Evolutionary conservation across 257 asterid genomes (phyloP), one percentile per base, ranked within the genome.

Genomic region (Nicotiana undulata): DNA sequence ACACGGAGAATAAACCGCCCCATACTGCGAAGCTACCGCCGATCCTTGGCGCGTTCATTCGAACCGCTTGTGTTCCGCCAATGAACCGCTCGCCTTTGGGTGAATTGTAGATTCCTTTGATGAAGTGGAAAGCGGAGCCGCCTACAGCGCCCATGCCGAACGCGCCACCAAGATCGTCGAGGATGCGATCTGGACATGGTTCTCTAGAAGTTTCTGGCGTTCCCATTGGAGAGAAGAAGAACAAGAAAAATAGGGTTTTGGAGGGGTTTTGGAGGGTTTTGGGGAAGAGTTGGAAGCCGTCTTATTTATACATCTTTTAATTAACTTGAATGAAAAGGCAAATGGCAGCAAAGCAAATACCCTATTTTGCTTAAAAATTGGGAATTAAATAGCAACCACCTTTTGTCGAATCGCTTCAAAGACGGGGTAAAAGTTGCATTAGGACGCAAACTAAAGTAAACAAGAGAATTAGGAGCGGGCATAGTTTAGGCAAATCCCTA

Each of bases 111-210:
- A 76, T 12, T 34, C 90, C 90, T 80, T 85, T 87, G 22, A 85
- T 24, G 58, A 85, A 87, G 63, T 87, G 88, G 68, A 78, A 85
- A n/a, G 85, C 85, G 2, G 87, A 82, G 28, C 90, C 90, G 20
- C 90, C 90, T 5, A 87, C 84, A 1, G 87, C 90, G 13, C 90
- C 90, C 87, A 87, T 83, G 29, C 85, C 87, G 22, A 85, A 85
- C 2, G 84, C 88, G 12, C 85, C 84, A 16, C 90, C 90, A 5
- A 85, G 52, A 64, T 87, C 88, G 75, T 85, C 88, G 8, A 86
- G 82, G 28, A 86, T 86, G 34, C 87, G 84, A 64, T 86, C 86
- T 6, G 87, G 87, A 16, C 84, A 84, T 6, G 89, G 89, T 61
- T 84, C 89, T 1, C 89, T 70, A 17, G 89, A 82, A 8, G 85